phyloP scores from a whole-genome alignment of 495 filamentous ascomycete genomes.

The Penicillium salamii region DNA sequence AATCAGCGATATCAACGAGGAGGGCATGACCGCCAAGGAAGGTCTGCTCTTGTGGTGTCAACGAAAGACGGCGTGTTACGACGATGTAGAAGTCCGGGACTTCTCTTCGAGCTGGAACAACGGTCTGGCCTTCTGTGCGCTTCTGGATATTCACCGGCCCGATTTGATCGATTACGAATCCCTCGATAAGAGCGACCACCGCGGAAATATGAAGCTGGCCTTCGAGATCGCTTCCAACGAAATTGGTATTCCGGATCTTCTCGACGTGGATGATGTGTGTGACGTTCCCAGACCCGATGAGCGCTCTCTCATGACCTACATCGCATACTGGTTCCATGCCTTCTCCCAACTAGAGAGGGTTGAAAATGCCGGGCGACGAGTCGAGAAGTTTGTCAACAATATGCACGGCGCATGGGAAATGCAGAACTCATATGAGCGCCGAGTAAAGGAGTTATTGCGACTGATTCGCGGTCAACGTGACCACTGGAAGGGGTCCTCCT shows the following conservation, averaged over 20 bases:
- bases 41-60: slow-evolving; percentile 96
- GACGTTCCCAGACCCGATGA: slow-evolving; percentile 96
- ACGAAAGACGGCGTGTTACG: slow-evolving; percentile 96
- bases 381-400: slow-evolving; percentile 97
- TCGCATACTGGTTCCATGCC: slow-evolving; percentile 99
- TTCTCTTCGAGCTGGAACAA: slow-evolving; percentile 97
- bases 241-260: slow-evolving; percentile 92
- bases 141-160: slow-evolving; percentile 94
- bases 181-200: slow-evolving; percentile 90
- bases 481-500: slow-evolving; percentile 72
- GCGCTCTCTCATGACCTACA: slow-evolving; percentile 97
- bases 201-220: slow-evolving; percentile 94
- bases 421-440: slow-evolving; percentile 89
- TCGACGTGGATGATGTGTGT: slow-evolving; percentile 97
- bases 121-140: slow-evolving; percentile 91
- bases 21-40: slow-evolving; percentile 97
- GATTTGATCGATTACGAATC: slow-evolving; percentile 95
- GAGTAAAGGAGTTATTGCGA: slow-evolving; percentile 76
- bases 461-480: slow-evolving; percentile 70
- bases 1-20: slow-evolving; percentile 96
- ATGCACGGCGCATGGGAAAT: slow-evolving; percentile 99
- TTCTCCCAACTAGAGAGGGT: slow-evolving; percentile 98
- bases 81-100: slow-evolving; percentile 89
- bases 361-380: slow-evolving; percentile 91
- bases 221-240: slow-evolving; percentile 95